A percentile compares a stretch with the other conserved stretches of the same genome.
phyloP scores from a whole-genome alignment of 2,329 filamentous ascomycete species.

The Fusarium ambrosium region DNA sequence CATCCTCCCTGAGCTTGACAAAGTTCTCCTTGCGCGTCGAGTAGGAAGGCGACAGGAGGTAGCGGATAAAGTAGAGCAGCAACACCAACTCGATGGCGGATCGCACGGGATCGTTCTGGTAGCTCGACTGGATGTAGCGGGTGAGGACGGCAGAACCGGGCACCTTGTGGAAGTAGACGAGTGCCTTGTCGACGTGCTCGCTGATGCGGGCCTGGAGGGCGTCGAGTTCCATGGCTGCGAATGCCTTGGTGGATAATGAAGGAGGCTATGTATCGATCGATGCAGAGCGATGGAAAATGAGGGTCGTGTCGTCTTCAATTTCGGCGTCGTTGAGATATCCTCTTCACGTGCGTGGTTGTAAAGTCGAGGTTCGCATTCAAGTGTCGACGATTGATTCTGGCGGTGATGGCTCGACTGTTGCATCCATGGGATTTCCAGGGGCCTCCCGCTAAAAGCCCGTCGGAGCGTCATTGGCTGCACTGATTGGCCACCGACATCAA shows the following conservation, averaged over 20 bases:
- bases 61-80: conserved; percentile 95
- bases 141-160: conserved; percentile 95
- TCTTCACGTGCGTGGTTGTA: conserved; percentile 6
- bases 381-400: conserved; percentile 6
- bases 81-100: conserved; percentile 94
- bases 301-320: background rate
- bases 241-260: conserved; percentile 1
- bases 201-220: conserved; percentile 67
- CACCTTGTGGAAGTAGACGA: conserved; percentile 84
- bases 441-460: conserved; percentile 24
- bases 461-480: conserved; percentile 23
- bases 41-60: conserved; percentile 92
- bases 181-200: conserved; percentile 65
- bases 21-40: conserved; percentile 91
- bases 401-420: conserved; percentile 17
- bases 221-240: conserved; percentile 70
- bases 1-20: conserved; percentile 88
- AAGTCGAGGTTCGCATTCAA: background rate
- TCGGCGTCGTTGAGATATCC: background rate
- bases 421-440: conserved; percentile 20
- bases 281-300: background rate
- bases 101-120: conserved; percentile 96
- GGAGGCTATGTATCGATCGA: background rate
- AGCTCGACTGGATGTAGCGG: conserved; percentile 96
- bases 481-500: conserved; percentile 2